Conservation (phyloP, 805 yeast species). For the Saccharomycopsis oosterbeekiorum region DNA sequence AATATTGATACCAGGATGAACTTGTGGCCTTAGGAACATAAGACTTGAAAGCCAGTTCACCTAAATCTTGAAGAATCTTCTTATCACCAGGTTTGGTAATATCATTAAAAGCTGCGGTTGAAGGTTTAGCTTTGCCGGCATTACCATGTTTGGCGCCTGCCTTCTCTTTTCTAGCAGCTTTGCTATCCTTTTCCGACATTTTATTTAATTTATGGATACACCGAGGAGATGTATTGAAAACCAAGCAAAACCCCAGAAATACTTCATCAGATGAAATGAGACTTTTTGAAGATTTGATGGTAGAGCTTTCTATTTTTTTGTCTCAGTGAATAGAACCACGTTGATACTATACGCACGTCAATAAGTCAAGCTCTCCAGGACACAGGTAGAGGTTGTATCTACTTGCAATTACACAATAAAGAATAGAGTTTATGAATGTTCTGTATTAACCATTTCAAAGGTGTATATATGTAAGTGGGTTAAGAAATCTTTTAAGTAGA, state of each 20-base stretch:
- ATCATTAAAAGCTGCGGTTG: slow-evolving; percentile 4
- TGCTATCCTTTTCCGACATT: neutral
- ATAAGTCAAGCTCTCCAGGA: neutral
- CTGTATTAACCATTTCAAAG: neutral
- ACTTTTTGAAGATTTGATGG: neutral
- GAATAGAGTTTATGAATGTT: neutral
- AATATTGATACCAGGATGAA: slow-evolving; percentile 96
- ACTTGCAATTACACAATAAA: too few species aligned
- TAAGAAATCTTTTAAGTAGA: neutral
- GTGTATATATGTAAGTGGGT: neutral
- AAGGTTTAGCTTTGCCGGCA: neutral
- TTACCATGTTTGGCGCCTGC: neutral
- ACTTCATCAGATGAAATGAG: neutral
- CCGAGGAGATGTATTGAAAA: too few species aligned
- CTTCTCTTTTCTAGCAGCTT: neutral
- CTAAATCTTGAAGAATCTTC: slow-evolving; percentile 73
- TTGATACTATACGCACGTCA: neutral
- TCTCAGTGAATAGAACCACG: neutral
- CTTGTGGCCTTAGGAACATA: slow-evolving; percentile 88
- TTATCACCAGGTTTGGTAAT: slow-evolving; percentile 65
- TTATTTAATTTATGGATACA: neutral
- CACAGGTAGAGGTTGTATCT: too few species aligned
- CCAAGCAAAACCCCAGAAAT: too few species aligned
- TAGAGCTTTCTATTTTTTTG: too few species aligned
- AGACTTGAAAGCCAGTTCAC: slow-evolving; percentile 89